Base-by-base conservation (phyloP, 2,329 filamentous ascomycete genomes). In the Hypoxylon sp. region DNA sequence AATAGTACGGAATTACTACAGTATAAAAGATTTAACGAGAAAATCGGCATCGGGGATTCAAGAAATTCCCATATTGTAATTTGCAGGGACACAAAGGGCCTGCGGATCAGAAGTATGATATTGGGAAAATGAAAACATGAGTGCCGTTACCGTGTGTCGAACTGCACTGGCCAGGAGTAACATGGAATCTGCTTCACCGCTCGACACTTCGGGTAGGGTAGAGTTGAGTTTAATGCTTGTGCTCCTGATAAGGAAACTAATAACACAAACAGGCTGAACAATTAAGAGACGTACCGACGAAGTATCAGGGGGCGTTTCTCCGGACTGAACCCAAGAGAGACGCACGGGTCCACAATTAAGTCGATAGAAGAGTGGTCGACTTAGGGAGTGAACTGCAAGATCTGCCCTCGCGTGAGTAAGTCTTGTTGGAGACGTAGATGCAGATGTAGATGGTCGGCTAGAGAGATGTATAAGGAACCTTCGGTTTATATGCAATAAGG, bases 261-360 rank as follows among this genome's bases (percentile, higher is more conserved):
- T 65, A 62, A 58, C 46, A 54, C 46, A 68, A 68, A 71, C 64
- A 72, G 69, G 64, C 69, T 72, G 67, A 72, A 72, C 44, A 57
- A 55, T 37, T 64, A 66, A 64, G 50, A 64, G 51, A 70, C 69
- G 61, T 72, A 72, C 66, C 66, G 61, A 67, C 49, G 56, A 66
- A 57, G 46, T 48, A 56, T 63, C 44, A 64, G 40, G 40, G 59
- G 46, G 46, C 35, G 30, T 58, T 55, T 53, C 63, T 68, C 66
- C 58, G 53, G 55, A 58, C 33, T 66, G 44, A 61, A 57, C 58
- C 67, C 40, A 60, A 49, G 53, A 42, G 49, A 69, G 49, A 69
- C 53, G 48, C 60, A 63, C 37, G 14, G 66, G 8, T 66, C 66
- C 63, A 69, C 69, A 56, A 66, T 50, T 62, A 59, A 63, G 62